These are phyloP conservation scores for Tetragonia tetragonoides DNA, from an alignment of 148 eudicot genomes.

Conservation along the genomic window DNA sequence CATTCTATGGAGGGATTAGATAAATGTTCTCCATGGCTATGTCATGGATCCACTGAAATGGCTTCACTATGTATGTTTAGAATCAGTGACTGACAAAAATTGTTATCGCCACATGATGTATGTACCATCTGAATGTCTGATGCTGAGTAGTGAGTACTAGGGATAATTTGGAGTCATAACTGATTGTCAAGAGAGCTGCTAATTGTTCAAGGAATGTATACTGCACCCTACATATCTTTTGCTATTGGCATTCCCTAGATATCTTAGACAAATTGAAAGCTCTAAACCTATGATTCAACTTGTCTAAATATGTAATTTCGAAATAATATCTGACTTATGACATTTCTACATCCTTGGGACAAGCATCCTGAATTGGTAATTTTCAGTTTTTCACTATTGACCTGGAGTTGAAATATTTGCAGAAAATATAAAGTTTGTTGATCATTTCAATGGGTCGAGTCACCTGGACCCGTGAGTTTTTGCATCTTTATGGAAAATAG, in stretches of 20 bases:
- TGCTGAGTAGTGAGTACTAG: constrained; percentile 7
- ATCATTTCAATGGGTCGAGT: background rate
- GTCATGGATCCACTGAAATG: background rate
- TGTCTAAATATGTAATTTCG: background rate
- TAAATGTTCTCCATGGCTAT: background rate
- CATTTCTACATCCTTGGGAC: background rate
- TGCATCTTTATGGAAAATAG: background rate
- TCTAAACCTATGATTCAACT: background rate
- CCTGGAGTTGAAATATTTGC: background rate
- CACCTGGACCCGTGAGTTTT: background rate
- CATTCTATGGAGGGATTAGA: background rate
- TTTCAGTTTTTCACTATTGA: background rate
- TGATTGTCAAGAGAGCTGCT: background rate
- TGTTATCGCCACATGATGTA: background rate
- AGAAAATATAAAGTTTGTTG: background rate
- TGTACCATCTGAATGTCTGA: background rate
- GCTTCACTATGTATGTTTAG: background rate
- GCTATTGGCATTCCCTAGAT: background rate
- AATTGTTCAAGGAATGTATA: background rate
- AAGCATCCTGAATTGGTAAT: background rate
- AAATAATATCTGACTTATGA: background rate
- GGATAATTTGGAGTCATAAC: background rate
- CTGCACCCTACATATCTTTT: background rate
- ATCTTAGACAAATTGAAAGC: background rate
- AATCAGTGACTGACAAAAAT: background rate